A percentile compares a stretch with the other conserved stretches of the same genome.
Conservation (phyloP, 2,329 filamentous ascomycete species). For the Elsinoe necatrix region DNA sequence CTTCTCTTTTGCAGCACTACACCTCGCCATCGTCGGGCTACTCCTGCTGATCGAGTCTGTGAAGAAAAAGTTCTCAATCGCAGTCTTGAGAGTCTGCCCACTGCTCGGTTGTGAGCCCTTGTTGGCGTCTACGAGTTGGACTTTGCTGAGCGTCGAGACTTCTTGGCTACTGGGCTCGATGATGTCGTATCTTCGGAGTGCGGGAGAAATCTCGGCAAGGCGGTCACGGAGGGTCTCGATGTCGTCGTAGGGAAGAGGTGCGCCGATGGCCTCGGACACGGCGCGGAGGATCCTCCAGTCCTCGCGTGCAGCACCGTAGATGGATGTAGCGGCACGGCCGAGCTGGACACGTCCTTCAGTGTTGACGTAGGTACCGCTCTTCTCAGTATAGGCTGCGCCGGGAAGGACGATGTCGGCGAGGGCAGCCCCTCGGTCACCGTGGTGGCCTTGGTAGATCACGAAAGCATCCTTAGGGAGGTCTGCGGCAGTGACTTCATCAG, state of each 20-base stretch:
- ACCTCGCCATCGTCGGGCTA: slow-evolving; percentile 96
- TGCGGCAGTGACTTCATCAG: slow-evolving; percentile 75
- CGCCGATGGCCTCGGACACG: slow-evolving; percentile 80
- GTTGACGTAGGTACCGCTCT: slow-evolving; percentile 92
- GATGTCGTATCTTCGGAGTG: slow-evolving; percentile 81
- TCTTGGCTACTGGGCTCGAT: slow-evolving; percentile 64
- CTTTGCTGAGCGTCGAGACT: slow-evolving; percentile 70
- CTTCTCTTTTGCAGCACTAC: slow-evolving; percentile 78
- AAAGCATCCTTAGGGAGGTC: slow-evolving; percentile 95
- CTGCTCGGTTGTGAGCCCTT: slow-evolving; percentile 65
- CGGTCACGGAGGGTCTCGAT: slow-evolving; percentile 81
- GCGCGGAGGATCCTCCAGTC: slow-evolving; percentile 99
- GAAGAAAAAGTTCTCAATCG: slow-evolving; percentile 95
- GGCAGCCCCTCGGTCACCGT: slow-evolving; percentile 87
- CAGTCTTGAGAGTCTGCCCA: slow-evolving; percentile 67
- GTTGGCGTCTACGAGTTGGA: slow-evolving; percentile 93
- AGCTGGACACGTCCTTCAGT: slow-evolving; percentile 95
- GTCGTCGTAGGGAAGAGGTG: slow-evolving; percentile 85
- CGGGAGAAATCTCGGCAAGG: slow-evolving; percentile 90
- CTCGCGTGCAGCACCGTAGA: slow-evolving; percentile 82
- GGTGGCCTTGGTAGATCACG: slow-evolving; percentile 95
- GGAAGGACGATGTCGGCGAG: slow-evolving; percentile 90
- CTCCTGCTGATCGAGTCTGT: slow-evolving; percentile 95
- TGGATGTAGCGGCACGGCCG: slow-evolving; percentile 77
- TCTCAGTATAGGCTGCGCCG: slow-evolving; percentile 93